Percentiles rank a stretch among this genome's conserved stretches.
Evolutionary conservation across 139 green algal species (phyloP).

Genomic region (Chlorella sp.): DNA sequence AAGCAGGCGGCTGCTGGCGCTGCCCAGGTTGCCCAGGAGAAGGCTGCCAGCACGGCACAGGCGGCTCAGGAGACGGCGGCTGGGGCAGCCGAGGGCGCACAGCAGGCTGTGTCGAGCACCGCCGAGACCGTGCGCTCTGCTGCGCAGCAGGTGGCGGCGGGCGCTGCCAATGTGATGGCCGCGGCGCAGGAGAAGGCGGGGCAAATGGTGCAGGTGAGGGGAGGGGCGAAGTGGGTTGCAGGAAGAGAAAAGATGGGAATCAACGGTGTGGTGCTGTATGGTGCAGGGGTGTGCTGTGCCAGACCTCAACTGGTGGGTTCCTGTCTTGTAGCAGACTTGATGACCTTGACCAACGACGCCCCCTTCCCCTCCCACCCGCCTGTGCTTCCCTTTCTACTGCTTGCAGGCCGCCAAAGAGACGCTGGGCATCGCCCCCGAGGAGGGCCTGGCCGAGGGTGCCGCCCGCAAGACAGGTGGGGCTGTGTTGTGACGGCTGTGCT

Average conservation of each 20-base stretch:
- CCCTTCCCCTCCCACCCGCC: background rate
- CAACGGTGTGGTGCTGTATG: background rate
- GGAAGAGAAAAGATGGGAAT: background rate
- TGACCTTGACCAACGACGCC: too few species aligned
- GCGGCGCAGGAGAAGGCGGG: background rate
- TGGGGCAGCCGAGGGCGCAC: background rate
- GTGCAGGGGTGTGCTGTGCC: background rate
- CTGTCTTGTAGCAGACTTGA: too few species aligned
- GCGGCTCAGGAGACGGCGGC: background rate
- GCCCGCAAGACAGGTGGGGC: constrained; percentile 23
- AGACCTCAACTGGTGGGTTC: background rate
- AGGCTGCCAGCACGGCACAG: background rate
- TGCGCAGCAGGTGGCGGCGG: background rate
- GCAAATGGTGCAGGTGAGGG: constrained; percentile 25
- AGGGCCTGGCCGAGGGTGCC: constrained; percentile 1
- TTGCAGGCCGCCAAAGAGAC: constrained; percentile 29
- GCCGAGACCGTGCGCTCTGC: background rate
- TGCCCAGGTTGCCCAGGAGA: background rate
- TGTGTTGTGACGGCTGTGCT: too few species aligned
- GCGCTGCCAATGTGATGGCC: background rate
- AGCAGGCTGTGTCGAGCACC: background rate
- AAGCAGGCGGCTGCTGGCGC: background rate
- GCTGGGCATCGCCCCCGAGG: constrained; percentile 16
- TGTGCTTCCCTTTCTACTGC: background rate
- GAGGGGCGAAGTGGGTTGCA: background rate